Base-by-base conservation (phyloP, 1,284 basidiomycete species). In the Phlebopus sp. region DNA sequence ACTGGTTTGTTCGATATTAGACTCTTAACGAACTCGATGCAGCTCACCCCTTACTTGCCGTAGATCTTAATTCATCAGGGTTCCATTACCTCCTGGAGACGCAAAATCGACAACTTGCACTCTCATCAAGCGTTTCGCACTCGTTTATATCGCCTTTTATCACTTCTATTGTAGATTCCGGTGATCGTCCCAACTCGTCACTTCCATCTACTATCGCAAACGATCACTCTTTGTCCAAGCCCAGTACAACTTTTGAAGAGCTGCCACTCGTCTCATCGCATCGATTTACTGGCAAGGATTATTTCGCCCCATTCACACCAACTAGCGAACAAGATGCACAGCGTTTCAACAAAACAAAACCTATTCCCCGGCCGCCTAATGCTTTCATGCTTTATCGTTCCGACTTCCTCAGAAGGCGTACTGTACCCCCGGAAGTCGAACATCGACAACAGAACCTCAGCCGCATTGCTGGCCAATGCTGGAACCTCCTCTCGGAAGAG, bases 351-450 rank as follows among this genome's bases (percentile, higher is more conserved):
- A 4, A 42, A 14, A 15, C 44, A 23, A 42, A 58, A 29, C 80
- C 79, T 54, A 75, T 86, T 52, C 81, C 84, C 44, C 79, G 90
- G n/a, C 85, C 88, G 1, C 77, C 85, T 15, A 92, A 92, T 61
- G 85, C 89, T 6, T 92, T 91, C 68, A 86, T 92, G 64, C 73
- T 93, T 47, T 93, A 83, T 66, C 82, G 90, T 41, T 87, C 86
- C 13, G 78, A 87, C 55, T 78, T 86, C 38, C 71, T 90, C 30
- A 79, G 78, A 56, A 64, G 59, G 8, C 52, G 54, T 5, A 37
- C 52, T 1, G 68, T 76, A 19, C 71, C 73, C 2, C 49, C 58
- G 15, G 48, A 67, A 21, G 59, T 73, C 32, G 77, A 79, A 55
- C 69, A 62, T 43, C 75, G 74, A 19, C 77, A 79, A 59, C 78